phyloP scores from a whole-genome alignment of 768 basidiomycete genomes.

The Suillus tomentosus region DNA sequence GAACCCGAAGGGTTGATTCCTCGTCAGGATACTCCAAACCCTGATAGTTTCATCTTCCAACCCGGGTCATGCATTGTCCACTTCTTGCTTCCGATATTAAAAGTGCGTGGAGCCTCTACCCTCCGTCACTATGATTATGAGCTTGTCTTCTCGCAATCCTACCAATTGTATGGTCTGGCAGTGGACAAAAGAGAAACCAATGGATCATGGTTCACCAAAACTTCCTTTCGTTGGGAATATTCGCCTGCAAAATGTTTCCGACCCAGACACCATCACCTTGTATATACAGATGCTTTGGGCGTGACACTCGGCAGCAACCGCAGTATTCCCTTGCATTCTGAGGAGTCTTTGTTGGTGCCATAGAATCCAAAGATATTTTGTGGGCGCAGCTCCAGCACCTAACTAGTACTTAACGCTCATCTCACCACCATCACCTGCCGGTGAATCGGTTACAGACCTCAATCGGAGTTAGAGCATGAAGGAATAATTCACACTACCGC shows the following conservation, averaged over 20 bases:
- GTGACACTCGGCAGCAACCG: slow-evolving; percentile 18
- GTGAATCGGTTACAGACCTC: background rate
- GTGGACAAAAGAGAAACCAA: slow-evolving; percentile 24
- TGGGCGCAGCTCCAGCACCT: background rate
- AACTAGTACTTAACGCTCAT: background rate
- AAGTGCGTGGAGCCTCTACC: slow-evolving; percentile 26
- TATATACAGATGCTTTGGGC: slow-evolving; percentile 24
- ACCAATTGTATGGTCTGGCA: slow-evolving; percentile 21
- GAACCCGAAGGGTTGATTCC: slow-evolving; percentile 9
- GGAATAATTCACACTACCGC: background rate
- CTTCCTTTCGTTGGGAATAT: slow-evolving; percentile 27
- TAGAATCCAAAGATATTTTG: background rate
- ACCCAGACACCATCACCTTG: slow-evolving; percentile 22
- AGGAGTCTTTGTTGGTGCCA: background rate
- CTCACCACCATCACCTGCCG: background rate
- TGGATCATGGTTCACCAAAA: slow-evolving; percentile 19
- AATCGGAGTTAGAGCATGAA: background rate
- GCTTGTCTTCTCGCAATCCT: slow-evolving; percentile 33
- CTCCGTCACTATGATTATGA: slow-evolving; percentile 28
- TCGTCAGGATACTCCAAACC: slow-evolving; percentile 22
- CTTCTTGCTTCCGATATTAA: slow-evolving; percentile 32
- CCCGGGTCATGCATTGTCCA: slow-evolving; percentile 31
- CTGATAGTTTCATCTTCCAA: slow-evolving; percentile 31
- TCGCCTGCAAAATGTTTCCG: slow-evolving; percentile 29
- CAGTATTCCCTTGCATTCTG: slow-evolving; percentile 19